These are phyloP conservation scores for Bryoglossum gracile DNA, from an alignment of 495 filamentous ascomycete species.

Conservation along the genomic window DNA sequence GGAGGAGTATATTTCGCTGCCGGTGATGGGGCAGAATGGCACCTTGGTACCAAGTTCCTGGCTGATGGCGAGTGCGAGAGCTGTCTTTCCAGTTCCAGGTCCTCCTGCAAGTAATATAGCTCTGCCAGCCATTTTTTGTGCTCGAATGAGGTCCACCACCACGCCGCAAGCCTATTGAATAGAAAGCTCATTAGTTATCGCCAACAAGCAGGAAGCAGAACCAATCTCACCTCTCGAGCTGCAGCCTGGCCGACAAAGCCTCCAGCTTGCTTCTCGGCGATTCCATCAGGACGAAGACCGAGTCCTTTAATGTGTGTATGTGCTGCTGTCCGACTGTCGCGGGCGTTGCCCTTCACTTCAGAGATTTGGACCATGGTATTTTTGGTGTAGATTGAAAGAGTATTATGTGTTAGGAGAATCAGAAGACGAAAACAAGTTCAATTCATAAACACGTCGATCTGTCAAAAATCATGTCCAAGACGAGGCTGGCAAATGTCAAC, in stretches of 20 bases:
- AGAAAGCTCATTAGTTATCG: background rate
- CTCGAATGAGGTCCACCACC: constrained; percentile 87
- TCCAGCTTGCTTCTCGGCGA: constrained; percentile 64
- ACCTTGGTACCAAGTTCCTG: constrained; percentile 96
- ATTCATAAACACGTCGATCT: background rate
- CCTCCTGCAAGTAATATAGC: constrained; percentile 87
- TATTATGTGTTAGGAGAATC: too few species aligned
- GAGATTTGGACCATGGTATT: constrained; percentile 83
- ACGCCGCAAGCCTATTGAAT: constrained; percentile 71
- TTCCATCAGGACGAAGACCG: constrained; percentile 74
- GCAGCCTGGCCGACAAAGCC: constrained; percentile 85
- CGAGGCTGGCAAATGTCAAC: background rate
- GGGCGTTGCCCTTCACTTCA: constrained; percentile 90
- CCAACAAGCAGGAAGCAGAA: background rate
- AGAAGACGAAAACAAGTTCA: background rate
- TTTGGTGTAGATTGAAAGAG: too few species aligned
- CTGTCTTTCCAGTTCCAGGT: constrained; percentile 95
- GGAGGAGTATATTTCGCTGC: constrained; percentile 92
- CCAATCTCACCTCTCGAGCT: constrained; percentile 66
- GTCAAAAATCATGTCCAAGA: constrained; percentile 4
- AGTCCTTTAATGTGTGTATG: constrained; percentile 97
- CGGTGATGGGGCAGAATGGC: constrained; percentile 94
- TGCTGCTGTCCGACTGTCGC: constrained; percentile 90
- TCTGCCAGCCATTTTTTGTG: constrained; percentile 94
- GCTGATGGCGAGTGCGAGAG: constrained; percentile 85